Evolutionary conservation across 2,329 filamentous ascomycete species (phyloP), one percentile per base, ranked within the genome.

Genomic region (Paecilomyces formosus): DNA sequence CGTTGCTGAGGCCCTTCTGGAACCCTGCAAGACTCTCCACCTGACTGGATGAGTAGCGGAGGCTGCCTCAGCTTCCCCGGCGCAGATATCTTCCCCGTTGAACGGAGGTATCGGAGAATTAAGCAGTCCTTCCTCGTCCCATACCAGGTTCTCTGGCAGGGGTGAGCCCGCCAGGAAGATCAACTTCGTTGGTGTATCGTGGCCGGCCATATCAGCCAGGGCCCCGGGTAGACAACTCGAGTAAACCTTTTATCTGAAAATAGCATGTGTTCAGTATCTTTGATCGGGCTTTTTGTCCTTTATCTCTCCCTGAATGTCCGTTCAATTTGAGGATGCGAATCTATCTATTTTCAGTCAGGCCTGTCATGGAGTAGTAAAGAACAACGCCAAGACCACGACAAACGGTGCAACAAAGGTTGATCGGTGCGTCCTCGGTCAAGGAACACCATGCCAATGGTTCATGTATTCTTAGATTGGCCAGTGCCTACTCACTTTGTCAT

Each of bases 111-210:
- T 67, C 59, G 81, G 82, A 12, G 69, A 68, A 7, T 78, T 66
- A 18, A 85, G 72, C 45, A 90, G 77, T n/a, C 69, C 65, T 1
- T 72, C 64, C 12, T 81, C 69, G 53, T 79, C 70, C 82, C 86
- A 89, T 49, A 79, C 71, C 22, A 90, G 76, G 24, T 76, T 72
- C 9, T 72, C 73, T 30, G 74, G 68, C 33, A 79, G 72, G 2
- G 88, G 88, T n/a, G 87, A 85, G 24, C 88, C 88, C 57, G 81
- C 78, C 57, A 86, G 72, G 60, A 84, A 78, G 56, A 84, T 79
- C 64, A 66, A 63, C 58, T 65, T 73, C 52, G 52, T 59, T 28
- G 68, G 55, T 72, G 75, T 74, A 26, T 22, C 60, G 39, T 45
- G 49, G 49, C 58, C 60, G 62, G 45, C 22, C 15, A 13, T 22